These are phyloP conservation scores for Pistacia vera DNA, from an alignment of 345 rosid species.

Conservation along the genomic window DNA sequence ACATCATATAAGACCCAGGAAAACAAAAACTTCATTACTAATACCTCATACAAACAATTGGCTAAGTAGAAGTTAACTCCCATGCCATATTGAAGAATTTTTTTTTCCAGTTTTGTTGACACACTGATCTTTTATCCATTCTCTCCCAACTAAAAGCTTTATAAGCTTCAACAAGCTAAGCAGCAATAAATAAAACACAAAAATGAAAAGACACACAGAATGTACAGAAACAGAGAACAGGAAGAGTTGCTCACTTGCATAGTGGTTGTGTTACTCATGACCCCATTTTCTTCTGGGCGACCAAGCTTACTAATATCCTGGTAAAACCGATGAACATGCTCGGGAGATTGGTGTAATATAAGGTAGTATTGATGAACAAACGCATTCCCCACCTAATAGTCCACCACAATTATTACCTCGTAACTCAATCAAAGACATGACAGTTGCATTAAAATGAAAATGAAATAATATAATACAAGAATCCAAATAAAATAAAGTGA, in stretches of 20 bases:
- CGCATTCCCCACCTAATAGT: slow-evolving; percentile 78
- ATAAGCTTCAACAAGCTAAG: background rate
- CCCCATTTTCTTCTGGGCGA: slow-evolving; percentile 73
- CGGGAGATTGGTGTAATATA: slow-evolving; percentile 87
- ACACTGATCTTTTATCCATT: background rate
- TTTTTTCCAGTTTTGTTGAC: background rate
- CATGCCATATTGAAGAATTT: background rate
- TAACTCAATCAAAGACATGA: background rate
- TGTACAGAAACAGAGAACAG: background rate
- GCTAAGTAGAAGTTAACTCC: background rate
- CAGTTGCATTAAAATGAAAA: background rate
- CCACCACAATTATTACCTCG: background rate
- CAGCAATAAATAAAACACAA: slow-evolving; percentile 3
- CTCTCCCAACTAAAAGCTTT: background rate
- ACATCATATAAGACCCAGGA: too few species aligned
- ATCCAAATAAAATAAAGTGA: background rate
- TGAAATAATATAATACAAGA: background rate
- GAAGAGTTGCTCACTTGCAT: slow-evolving; percentile 59
- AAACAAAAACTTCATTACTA: background rate
- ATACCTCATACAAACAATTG: background rate
- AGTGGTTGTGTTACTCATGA: slow-evolving; percentile 76
- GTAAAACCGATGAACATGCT: slow-evolving; percentile 88
- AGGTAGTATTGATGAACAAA: slow-evolving; percentile 96
- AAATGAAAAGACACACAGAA: background rate
- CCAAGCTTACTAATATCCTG: slow-evolving; percentile 94